Base-by-base conservation (phyloP, 2,329 filamentous ascomycete species). In the Calonectria leucothoes region DNA sequence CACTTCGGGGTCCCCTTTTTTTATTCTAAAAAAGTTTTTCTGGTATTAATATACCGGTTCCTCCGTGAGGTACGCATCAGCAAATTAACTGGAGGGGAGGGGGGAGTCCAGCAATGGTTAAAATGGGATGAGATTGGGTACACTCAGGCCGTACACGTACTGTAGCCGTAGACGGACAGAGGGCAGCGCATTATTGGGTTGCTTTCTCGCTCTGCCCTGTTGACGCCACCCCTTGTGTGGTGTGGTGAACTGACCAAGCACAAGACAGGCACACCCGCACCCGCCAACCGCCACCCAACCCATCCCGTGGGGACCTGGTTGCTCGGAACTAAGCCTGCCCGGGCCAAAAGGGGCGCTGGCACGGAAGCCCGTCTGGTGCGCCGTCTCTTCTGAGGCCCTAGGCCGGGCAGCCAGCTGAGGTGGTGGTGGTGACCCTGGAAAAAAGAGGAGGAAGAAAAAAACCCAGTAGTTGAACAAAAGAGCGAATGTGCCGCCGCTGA, bases 301-400 rank as follows among this genome's bases (percentile, higher is more conserved):
- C 37, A 42, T 29, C 59, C 59, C 39, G 59, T 45, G 59, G 55
- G 55, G 55, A 59, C 33, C 2, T 59, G 55, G 55, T 59, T 59
- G 33, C 55, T 59, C 55, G 55, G 55, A 33, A 35, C 55, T 59
- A 59, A 33, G 20, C 33, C 35, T 35, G 55, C 23, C 55, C 55
- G 55, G 33, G 29, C 37, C 59, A 64, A 64, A 64, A 64, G 59
- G 59, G 59, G 59, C 59, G 37, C 39, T 64, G 39, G 57, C 59
- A 64, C 45, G 39, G 11, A 64, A 45, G 59, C 59, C 55, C 39
- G 35, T 12, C 59, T 64, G 55, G 59, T 31, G 37, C 59, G 59
- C 37, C 59, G 37, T 64, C 59, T 6, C 33, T 27, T 35, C 23
- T 20, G 27, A 20, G 37, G 39, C 59, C 37, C 37, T 64, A 4